Conservation (phyloP, 352 stramenopile species). For the Pythium graminicola region DNA sequence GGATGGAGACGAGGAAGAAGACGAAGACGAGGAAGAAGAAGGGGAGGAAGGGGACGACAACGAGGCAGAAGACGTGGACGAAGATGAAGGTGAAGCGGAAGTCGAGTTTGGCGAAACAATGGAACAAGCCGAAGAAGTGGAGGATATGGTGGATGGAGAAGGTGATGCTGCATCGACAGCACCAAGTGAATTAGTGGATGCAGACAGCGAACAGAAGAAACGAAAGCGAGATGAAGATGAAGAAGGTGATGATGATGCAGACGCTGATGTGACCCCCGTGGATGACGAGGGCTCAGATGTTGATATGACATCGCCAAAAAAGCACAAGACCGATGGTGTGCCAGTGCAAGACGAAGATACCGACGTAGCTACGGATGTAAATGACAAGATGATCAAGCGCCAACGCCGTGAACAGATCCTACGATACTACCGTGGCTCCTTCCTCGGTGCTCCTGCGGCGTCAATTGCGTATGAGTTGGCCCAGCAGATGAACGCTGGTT, state of each 20-base stretch:
- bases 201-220: constrained; percentile 24
- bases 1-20: constrained; percentile 47
- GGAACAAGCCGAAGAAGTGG: constrained; percentile 1
- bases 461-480: constrained; percentile 79
- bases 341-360: background rate
- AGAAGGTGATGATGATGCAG: constrained; percentile 28
- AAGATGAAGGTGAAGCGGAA: constrained; percentile 39
- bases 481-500: constrained; percentile 71
- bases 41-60: constrained; percentile 41
- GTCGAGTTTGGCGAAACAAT: constrained; percentile 33
- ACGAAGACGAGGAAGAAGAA: constrained; percentile 51
- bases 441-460: constrained; percentile 63
- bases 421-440: constrained; percentile 93
- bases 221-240: constrained; percentile 31
- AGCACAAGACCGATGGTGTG: constrained; percentile 1
- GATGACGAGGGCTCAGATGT: constrained; percentile 7
- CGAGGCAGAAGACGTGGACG: constrained; percentile 34
- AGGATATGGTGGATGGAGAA: constrained; percentile 2
- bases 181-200: background rate
- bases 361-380: background rate
- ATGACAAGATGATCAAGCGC: constrained; percentile 38
- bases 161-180: constrained; percentile 14
- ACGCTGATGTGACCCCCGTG: constrained; percentile 21
- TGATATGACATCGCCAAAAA: constrained; percentile 12
- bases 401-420: constrained; percentile 73